Base-by-base conservation (phyloP, 441 rosid species). In the Hura crepitans region DNA sequence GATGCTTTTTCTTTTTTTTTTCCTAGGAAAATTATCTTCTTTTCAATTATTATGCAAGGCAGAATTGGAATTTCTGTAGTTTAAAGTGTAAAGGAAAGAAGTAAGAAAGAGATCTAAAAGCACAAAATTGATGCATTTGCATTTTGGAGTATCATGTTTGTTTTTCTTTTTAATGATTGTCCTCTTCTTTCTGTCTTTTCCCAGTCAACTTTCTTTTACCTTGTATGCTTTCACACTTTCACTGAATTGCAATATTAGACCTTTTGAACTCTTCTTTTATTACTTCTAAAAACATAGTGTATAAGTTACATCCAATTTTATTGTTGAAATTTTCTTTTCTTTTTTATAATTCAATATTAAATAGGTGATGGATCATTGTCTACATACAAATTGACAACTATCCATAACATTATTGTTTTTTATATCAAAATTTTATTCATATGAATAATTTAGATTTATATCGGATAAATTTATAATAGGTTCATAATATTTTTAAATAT, bases 51-150 rank as follows among this genome's bases (percentile, higher is more conserved):
- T 74, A 46, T 53, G 66, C 22, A 74, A 75, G 74, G 72, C 53
- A 75, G 71, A 78, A 81, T 72, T 81, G 69, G 72, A 60, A 76
- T 69, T 54, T 66, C 46, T 82, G 78, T 75, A 66, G 74, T 72
- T 67, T 31, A 61, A 74, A 72, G 55, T 15, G 71, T 55, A 70
- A 64, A 49, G 57, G 23, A 53, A 39, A 47, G 33, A 54, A 59
- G 42, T 28, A 17, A 59, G 58, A 18, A 66, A 57, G n/a, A 58
- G 45, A 61, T 49, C 27, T 43, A 25, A 59, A 72, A 74, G 66
- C 60, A 72, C 70, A 72, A 15, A 66, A 60, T 71, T 25, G 55
- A 43, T 56, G 72, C 53, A 51, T 62, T 56, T 56, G 23, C 71
- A 33, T 45, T 25, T 1, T 23, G 28, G 45, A 22, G 15, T 22